A percentile compares a stretch with the other conserved stretches of the same genome.
Conservation (phyloP, 2,329 filamentous ascomycete genomes). For the Alternaria triticina region DNA sequence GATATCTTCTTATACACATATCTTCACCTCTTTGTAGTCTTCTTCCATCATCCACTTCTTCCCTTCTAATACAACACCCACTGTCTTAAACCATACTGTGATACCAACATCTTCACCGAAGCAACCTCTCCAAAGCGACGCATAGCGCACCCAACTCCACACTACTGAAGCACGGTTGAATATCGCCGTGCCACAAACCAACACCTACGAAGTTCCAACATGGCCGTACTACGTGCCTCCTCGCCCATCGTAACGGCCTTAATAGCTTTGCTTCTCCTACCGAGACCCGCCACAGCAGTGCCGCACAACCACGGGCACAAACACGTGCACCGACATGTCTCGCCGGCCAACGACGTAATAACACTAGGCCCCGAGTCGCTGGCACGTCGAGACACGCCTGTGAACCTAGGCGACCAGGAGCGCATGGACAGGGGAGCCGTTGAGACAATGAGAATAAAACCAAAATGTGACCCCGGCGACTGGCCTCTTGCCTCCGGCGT, state of each 20-base stretch:
- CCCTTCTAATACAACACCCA: not conserved
- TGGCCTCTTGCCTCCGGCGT: not conserved
- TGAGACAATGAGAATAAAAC: too few relatives aligned
- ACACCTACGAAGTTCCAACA: not conserved
- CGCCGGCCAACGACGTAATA: too few relatives aligned
- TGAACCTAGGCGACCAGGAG: too few relatives aligned
- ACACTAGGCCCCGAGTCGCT: not conserved
- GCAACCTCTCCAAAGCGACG: not conserved
- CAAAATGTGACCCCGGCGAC: too few relatives aligned
- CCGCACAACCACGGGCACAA: not conserved
- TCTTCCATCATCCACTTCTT: not conserved
- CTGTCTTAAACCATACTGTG: rapidly evolving
- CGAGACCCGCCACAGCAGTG: not conserved
- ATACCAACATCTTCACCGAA: not conserved
- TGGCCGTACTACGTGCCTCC: not conserved
- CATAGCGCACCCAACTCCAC: not conserved
- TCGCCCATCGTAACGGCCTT: not conserved
- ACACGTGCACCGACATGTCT: not conserved
- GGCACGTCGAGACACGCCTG: not conserved
- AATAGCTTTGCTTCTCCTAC: not conserved
- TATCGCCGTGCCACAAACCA: not conserved
- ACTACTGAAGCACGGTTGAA: not conserved
- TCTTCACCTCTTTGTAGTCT: not conserved
- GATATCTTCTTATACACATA: too few relatives aligned
- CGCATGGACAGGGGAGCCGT: too few relatives aligned